Evolutionary conservation across 1,284 basidiomycete species (phyloP), one percentile per base, ranked within the genome.

Genomic region (Rhodotorula sp.): DNA sequence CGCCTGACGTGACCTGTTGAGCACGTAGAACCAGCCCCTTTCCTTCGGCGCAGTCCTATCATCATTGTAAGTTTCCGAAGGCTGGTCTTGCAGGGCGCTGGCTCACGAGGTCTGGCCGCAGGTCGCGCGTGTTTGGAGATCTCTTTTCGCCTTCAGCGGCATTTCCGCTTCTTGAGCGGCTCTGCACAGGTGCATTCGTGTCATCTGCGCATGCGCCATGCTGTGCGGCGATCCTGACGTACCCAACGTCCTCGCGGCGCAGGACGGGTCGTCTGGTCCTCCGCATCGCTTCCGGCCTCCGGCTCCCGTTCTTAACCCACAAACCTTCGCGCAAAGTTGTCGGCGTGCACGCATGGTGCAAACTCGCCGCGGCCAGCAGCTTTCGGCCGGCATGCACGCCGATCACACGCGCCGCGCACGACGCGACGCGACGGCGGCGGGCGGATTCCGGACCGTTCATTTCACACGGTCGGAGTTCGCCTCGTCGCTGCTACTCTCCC

Each of bases 221-320:
- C 15, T 12, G 36, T 2, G 21, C 1, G 13, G 8, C 32, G 39
- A 34, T 6, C 22, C 55, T 36, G 27, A 19, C 12, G 15, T 12
- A 7, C 12, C 6, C 5, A 7, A 7, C 25, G 48, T 13, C 22
- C 25, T 25, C n/a, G n/a, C 50, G n/a, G 13, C 29, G 39, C 39
- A 58, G 57, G 57, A 27, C 57, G n/a, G 25, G 39, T 58, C n/a
- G 29, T 58, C 39, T 58, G 57, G 57, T 58, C 53, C 53, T 34
- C 53, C 53, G 29, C 53, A 17, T 19, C 7, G 15, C 22, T 19
- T 22, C 32, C 53, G 53, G n/a, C 50, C n/a, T 17, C 53, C 53
- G 53, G 19, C 17, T 10, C 29, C 3, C 12, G 5, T 34, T 2
- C 2, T 34, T 29, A 17, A 19, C 32, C 22, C 32, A 53, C n/a